phyloP scores from a whole-genome alignment of 495 filamentous ascomycete species.

The Aspergillus incahuasiensis region DNA sequence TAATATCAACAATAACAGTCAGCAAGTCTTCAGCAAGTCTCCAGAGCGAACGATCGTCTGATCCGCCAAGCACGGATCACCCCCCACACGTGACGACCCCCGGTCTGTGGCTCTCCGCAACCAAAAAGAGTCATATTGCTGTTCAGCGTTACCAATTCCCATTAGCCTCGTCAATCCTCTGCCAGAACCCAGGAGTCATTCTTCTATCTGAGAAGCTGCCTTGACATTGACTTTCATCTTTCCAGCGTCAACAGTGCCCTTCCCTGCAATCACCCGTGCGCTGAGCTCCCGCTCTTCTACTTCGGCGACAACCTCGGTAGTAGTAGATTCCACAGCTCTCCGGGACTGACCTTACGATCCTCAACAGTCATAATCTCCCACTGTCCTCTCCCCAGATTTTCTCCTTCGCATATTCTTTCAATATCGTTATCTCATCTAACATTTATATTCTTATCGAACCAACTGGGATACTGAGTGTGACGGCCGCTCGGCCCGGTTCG shows the following conservation, averaged over 20 bases:
- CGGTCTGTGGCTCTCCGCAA: slow-evolving; percentile 20
- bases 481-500: slow-evolving; percentile 30
- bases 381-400: neutral
- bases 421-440: neutral
- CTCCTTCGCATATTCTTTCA: neutral
- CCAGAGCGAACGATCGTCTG: neutral
- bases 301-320: slow-evolving; percentile 12
- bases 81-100: slow-evolving; percentile 31
- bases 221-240: neutral
- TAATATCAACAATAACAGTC: neutral
- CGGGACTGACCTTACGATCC: neutral
- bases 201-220: neutral
- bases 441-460: neutral
- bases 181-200: neutral
- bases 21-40: neutral
- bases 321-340: slow-evolving; percentile 4
- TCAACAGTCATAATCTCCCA: neutral
- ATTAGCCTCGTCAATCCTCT: neutral
- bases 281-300: neutral
- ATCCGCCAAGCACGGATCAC: slow-evolving; percentile 17
- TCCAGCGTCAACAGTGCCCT: neutral
- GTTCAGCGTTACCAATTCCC: neutral
- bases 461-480: slow-evolving; percentile 8
- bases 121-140: slow-evolving; percentile 6
- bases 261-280: neutral